phyloP scores from a whole-genome alignment of 2,329 filamentous ascomycete species.

The Fragosphaeria purpurea region DNA sequence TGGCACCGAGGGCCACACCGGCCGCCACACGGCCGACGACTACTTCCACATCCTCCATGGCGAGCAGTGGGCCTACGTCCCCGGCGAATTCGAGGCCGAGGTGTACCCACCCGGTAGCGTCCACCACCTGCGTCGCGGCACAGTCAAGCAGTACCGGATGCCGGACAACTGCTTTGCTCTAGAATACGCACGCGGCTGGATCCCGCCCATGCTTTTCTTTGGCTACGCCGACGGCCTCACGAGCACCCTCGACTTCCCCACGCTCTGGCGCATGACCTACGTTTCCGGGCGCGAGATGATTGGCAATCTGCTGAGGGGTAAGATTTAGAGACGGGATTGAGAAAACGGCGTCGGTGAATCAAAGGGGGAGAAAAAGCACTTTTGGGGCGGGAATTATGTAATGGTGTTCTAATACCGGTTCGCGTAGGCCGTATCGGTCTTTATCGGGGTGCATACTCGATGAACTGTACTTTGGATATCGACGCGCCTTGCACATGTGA shows the following conservation, averaged over 20 bases:
- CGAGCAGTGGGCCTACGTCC: conserved; percentile 64
- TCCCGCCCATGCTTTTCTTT: conserved; percentile 86
- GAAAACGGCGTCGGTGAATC: not conserved
- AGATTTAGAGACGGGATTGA: conserved; percentile 41
- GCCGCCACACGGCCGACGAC: conserved; percentile 84
- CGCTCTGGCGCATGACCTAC: conserved; percentile 66
- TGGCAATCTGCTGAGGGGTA: conserved; percentile 57
- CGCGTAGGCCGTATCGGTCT: too few species aligned
- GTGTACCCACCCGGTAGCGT: conserved; percentile 59
- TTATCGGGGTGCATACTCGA: too few species aligned
- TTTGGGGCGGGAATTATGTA: too few species aligned
- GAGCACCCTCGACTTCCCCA: conserved; percentile 77
- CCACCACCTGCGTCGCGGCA: conserved; percentile 61
- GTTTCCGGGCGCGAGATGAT: conserved; percentile 72
- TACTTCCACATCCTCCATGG: conserved; percentile 87
- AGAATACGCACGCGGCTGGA: conserved; percentile 81
- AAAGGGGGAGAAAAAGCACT: too few species aligned
- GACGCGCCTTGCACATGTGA: too few species aligned
- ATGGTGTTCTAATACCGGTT: too few species aligned
- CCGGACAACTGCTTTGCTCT: conserved; percentile 66
- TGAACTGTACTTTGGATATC: too few species aligned
- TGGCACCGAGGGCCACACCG: conserved; percentile 80
- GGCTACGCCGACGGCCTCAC: conserved; percentile 73
- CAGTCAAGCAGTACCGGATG: conserved; percentile 78
- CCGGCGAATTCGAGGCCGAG: conserved; percentile 57